These are phyloP conservation scores for Beta corolliflora DNA, from an alignment of 179 eudicot species.

Conservation along the genomic window DNA sequence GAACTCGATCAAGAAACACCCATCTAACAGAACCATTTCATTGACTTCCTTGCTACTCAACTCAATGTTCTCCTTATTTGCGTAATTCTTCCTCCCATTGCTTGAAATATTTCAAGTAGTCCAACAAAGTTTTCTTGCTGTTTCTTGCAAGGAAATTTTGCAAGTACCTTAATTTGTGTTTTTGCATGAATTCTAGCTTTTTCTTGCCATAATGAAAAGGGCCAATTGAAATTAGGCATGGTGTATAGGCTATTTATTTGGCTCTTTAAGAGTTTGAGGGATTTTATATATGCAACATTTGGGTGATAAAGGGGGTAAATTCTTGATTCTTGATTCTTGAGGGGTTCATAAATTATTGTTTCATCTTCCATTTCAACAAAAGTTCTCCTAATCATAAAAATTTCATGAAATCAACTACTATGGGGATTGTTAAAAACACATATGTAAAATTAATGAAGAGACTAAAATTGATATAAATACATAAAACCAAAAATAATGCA, in stretches of 20 bases:
- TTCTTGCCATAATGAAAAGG: constrained; percentile 28
- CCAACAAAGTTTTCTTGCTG: constrained; percentile 8
- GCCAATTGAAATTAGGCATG: constrained; percentile 33
- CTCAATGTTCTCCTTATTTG: constrained; percentile 16
- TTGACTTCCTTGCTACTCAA: constrained; percentile 21
- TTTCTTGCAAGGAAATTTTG: constrained; percentile 18
- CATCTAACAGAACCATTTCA: constrained; percentile 34
- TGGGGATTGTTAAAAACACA: too few species aligned
- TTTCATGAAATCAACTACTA: too few species aligned
- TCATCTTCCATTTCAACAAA: constrained; percentile 6
- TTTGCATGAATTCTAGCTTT: constrained; percentile 29
- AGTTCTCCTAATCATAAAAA: background rate
- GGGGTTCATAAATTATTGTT: background rate
- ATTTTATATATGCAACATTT: constrained; percentile 34
- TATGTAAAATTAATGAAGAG: too few species aligned
- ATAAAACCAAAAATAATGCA: too few species aligned
- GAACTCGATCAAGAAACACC: constrained; percentile 29
- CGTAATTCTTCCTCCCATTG: constrained; percentile 19
- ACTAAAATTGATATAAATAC: too few species aligned
- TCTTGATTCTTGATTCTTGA: too few species aligned
- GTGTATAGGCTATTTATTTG: constrained; percentile 17
- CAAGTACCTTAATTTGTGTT: constrained; percentile 32
- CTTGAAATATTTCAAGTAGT: constrained; percentile 26
- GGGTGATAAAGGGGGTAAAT: constrained; percentile 20
- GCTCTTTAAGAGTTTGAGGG: constrained; percentile 20